phyloP scores from a whole-genome alignment of 306 rosid genomes.

The Cucumis hystrix region DNA sequence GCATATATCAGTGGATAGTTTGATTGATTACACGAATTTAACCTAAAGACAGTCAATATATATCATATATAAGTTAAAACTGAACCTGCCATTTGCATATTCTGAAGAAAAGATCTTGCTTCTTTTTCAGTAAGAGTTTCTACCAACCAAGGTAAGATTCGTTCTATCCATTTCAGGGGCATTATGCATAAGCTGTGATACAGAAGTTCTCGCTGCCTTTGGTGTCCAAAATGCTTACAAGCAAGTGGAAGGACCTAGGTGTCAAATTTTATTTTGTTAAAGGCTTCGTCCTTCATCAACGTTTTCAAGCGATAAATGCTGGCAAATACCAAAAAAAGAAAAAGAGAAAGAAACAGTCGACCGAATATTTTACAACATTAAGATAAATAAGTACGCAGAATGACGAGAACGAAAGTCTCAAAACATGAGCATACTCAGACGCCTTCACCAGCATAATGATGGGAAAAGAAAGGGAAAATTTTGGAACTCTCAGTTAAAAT shows the following conservation, averaged over 20 bases:
- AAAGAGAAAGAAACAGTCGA: background rate
- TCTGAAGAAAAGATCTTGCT: slow-evolving; percentile 51
- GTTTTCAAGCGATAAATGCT: background rate
- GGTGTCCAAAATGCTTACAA: slow-evolving; percentile 68
- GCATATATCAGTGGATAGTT: background rate
- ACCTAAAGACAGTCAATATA: background rate
- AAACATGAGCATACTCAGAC: background rate
- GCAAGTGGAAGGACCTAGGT: slow-evolving; percentile 98
- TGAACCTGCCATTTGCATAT: slow-evolving; percentile 89
- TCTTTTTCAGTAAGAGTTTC: slow-evolving; percentile 68
- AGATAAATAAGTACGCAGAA: background rate
- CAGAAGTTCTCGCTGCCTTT: slow-evolving; percentile 77
- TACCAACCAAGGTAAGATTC: slow-evolving; percentile 88
- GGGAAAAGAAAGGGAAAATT: background rate
- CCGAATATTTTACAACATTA: background rate
- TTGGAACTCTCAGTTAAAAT: background rate
- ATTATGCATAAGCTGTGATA: slow-evolving; percentile 87
- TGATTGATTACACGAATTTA: background rate
- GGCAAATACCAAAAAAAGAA: background rate
- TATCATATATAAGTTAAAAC: background rate
- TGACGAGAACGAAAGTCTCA: background rate
- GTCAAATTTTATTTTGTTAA: slow-evolving; percentile 7
- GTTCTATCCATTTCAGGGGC: slow-evolving; percentile 91
- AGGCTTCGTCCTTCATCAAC: background rate
- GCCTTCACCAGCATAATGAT: background rate